Evolutionary conservation across 352 stramenopile genomes (phyloP), one percentile per base, ranked within the genome.

Genomic region (Pythium graminicola): DNA sequence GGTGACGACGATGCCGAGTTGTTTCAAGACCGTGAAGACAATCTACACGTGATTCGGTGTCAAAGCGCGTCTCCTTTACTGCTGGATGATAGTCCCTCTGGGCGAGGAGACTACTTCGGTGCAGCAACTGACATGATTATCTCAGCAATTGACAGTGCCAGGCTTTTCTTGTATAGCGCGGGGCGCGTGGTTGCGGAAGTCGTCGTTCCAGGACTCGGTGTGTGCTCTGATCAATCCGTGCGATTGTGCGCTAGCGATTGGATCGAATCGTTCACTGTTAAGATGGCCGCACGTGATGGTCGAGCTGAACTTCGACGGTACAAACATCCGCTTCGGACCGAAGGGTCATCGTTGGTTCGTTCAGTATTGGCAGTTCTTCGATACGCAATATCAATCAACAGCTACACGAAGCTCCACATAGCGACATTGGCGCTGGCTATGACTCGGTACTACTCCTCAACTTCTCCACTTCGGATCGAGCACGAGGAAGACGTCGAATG

Each of bases 11-110:
- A 36, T 33, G 9, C 20, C 16, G 32, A 35, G 1, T n/a, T 24
- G 2, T 42, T 65, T 35, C 44, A 22, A 16, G 50, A 60, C 6
- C 56, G 48, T 11, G 57, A 59, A 16, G 20, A 33, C 17, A 44
- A 64, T 42, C 20, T 64, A 11, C 50, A 16, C 8, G 57, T 50
- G 6, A 10, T 64, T 6, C 49, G 42, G 1, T 64, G 57, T 24
- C 33, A 33, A 32, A 54, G 27, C 17, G 57, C 57, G n/a, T 26
- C 42, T 1, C 41, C 55, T 1, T 10, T 63, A 24, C 7, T 26
- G 1, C 46, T 50, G 6, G 10, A 10, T 2, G 33, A 22, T 20
- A 41, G 6, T 4, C 23, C 8, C 20, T 13, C 19, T 14, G 27
- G 3, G 2, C 6, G 4, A 32, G n/a, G 31, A 19, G 17, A 20